A percentile compares a stretch with the other conserved stretches of the same genome.
Conservation (phyloP, 192 early-diverging fungal genomes). For the Backusella liffmaniae region DNA sequence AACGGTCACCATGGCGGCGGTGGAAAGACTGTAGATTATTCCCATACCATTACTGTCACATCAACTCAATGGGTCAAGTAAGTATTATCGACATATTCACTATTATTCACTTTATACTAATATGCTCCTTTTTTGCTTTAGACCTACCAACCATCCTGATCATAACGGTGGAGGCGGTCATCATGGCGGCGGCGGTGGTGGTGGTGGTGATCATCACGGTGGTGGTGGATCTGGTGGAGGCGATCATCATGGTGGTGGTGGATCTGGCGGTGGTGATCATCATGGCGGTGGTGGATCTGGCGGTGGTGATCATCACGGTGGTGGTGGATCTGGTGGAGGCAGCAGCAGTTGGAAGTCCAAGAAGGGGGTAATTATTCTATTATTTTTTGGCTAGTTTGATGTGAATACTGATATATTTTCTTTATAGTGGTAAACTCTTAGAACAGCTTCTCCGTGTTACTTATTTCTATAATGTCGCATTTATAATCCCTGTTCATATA, state of each 20-base stretch:
- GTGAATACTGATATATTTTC: no score
- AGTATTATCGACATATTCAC: no score
- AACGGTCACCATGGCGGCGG: neutral
- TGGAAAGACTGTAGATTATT: no score
- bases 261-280: neutral
- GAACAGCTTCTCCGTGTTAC: neutral
- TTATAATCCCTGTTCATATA: constrained; percentile 7
- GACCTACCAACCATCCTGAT: no score
- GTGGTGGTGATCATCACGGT: neutral
- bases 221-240: neutral
- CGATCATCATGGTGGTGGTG: neutral
- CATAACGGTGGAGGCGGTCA: no score
- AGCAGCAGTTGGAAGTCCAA: neutral
- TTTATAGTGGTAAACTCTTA: neutral
- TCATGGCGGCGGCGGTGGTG: neutral
- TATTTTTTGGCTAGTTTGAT: no score
- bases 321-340: neutral
- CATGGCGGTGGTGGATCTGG: neutral
- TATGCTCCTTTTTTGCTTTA: no score
- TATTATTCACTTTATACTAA: no score
- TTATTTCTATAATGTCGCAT: neutral
- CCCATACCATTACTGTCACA: no score
- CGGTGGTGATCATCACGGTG: neutral
- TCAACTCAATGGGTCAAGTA: no score
- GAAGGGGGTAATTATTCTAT: neutral